phyloP scores from a whole-genome alignment of 1,139 yeast species.

The Geotrichum cucujoidarum region DNA sequence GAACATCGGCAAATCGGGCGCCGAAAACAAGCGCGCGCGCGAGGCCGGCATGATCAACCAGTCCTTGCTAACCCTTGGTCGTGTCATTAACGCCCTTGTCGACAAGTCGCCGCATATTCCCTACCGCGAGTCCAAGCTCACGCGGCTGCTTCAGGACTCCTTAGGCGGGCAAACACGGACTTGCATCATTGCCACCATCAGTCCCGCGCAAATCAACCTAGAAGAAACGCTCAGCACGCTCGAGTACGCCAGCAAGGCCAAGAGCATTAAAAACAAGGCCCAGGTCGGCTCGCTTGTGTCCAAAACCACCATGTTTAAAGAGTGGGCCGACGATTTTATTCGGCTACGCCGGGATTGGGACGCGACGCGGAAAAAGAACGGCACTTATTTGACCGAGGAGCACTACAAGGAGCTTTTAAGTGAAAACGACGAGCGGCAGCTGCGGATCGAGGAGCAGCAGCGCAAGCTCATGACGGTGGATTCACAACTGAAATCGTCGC shows the following conservation, averaged over 20 bases:
- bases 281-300: constrained; percentile 54
- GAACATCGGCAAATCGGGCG: constrained; percentile 74
- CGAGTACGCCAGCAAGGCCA: constrained; percentile 77
- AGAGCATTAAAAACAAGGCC: constrained; percentile 69
- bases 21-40: constrained; percentile 68
- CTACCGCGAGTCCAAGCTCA: constrained; percentile 77
- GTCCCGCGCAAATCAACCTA: constrained; percentile 67
- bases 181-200: constrained; percentile 71
- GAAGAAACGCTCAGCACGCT: constrained; percentile 81
- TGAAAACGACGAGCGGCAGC: constrained; percentile 17
- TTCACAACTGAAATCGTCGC: constrained; percentile 38
- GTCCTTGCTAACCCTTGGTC: constrained; percentile 72
- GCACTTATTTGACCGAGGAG: constrained; percentile 56
- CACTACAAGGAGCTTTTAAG: constrained; percentile 43
- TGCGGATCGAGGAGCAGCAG: constrained; percentile 42
- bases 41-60: constrained; percentile 90
- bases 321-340: constrained; percentile 50
- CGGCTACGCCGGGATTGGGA: constrained; percentile 57
- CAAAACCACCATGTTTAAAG: constrained; percentile 48
- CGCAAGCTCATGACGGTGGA: constrained; percentile 44
- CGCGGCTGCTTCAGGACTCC: constrained; percentile 74
- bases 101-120: constrained; percentile 66
- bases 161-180: constrained; percentile 81
- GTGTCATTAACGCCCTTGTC: constrained; percentile 72
- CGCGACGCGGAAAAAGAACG: constrained; percentile 60